phyloP scores from a whole-genome alignment of 179 eudicot genomes.

The Silene vulgaris region DNA sequence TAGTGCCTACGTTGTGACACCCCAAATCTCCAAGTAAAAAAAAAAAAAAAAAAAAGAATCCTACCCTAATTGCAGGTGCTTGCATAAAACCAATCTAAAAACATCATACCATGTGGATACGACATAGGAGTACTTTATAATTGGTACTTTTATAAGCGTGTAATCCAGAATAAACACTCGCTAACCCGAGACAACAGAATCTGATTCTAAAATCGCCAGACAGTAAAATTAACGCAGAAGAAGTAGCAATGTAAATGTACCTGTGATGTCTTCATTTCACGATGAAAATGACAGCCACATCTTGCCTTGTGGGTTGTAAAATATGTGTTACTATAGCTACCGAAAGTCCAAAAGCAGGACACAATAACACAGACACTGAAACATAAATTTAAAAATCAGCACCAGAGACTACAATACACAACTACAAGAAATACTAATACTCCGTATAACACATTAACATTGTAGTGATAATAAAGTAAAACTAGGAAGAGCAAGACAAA shows the following conservation, averaged over 20 bases:
- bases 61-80: no score
- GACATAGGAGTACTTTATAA: background rate
- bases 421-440: background rate
- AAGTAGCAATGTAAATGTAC: slow-evolving; percentile 22
- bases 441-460: background rate
- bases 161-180: background rate
- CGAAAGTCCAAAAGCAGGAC: slow-evolving; percentile 6
- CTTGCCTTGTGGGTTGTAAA: slow-evolving; percentile 21
- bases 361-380: slow-evolving; percentile 15
- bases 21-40: no score
- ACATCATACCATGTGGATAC: no score
- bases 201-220: background rate
- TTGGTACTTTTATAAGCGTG: background rate
- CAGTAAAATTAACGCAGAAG: background rate
- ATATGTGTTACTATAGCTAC: background rate
- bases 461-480: background rate
- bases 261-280: slow-evolving; percentile 53
- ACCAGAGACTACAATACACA: background rate
- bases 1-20: no score
- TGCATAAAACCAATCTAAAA: no score
- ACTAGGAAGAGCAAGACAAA: background rate
- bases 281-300: slow-evolving; percentile 31
- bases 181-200: background rate
- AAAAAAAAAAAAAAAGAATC: no score
- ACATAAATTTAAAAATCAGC: slow-evolving; percentile 6